Evolutionary conservation across 139 green algal species (phyloP).

Genomic region (Micractinium conductrix): DNA sequence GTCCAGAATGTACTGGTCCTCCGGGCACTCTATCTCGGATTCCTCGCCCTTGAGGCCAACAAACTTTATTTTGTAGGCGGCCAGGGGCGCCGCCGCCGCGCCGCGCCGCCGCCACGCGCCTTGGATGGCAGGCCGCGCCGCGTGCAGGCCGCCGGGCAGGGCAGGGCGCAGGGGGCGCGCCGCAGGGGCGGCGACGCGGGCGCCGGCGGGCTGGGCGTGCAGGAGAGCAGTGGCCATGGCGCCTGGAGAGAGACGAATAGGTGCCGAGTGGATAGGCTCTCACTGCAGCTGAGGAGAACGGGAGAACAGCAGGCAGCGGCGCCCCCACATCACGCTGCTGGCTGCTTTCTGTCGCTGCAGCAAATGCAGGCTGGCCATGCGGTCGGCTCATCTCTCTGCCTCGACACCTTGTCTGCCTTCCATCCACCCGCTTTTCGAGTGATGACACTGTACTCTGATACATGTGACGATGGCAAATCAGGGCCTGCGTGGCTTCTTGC

Average conservation of each 20-base stretch:
- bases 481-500: background rate
- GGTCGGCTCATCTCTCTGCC: too few relatives aligned
- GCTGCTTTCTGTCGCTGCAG: too few relatives aligned
- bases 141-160: background rate
- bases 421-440: too few relatives aligned
- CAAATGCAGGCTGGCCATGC: too few relatives aligned
- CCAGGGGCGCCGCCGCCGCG: background rate
- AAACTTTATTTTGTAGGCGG: constrained; percentile 15
- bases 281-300: too few relatives aligned
- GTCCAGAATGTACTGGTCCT: constrained; percentile 37
- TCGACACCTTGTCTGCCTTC: too few relatives aligned
- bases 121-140: background rate
- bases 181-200: too few relatives aligned
- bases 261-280: background rate
- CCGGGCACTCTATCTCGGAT: background rate
- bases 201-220: background rate
- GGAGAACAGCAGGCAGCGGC: too few relatives aligned
- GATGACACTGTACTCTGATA: too few relatives aligned
- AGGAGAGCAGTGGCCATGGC: background rate
- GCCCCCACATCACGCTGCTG: too few relatives aligned
- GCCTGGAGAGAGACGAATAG: background rate
- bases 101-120: background rate
- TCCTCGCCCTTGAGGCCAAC: background rate
- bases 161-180: background rate
- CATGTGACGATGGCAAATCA: background rate